Evolutionary conservation across 768 basidiomycete genomes (phyloP).

Genomic region (Podaxis sp.): DNA sequence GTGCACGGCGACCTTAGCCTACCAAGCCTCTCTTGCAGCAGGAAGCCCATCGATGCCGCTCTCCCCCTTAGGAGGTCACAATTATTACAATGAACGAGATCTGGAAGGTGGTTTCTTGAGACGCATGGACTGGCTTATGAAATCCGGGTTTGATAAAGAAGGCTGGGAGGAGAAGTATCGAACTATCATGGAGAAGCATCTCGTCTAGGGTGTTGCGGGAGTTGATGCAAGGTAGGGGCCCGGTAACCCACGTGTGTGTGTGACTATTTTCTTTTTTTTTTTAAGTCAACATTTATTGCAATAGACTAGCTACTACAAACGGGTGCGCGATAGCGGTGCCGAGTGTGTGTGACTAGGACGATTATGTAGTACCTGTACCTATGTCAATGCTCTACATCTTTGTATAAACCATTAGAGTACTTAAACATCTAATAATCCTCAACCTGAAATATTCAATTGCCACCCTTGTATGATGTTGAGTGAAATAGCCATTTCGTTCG

Average conservation of each 20-base stretch:
- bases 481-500: neutral
- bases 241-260: neutral
- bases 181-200: conserved; percentile 14
- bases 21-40: conserved; percentile 2
- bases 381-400: no score
- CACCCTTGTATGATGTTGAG: neutral
- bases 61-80: conserved; percentile 55
- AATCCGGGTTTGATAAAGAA: conserved; percentile 26
- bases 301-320: no score
- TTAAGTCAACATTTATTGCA: no score
- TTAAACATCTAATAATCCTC: no score
- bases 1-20: neutral
- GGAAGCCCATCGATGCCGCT: conserved; percentile 14
- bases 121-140: conserved; percentile 39
- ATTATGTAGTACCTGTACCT: neutral
- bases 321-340: no score
- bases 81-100: conserved; percentile 56
- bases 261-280: no score
- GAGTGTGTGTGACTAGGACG: no score
- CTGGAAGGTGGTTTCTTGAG: conserved; percentile 37
- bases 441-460: no score
- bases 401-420: no score
- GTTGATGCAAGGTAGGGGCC: neutral
- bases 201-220: neutral
- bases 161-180: conserved; percentile 45